Evolutionary conservation across 2,329 filamentous ascomycete genomes (phyloP), one percentile per base, ranked within the genome.

Genomic region (Pochonia chlamydosporia): DNA sequence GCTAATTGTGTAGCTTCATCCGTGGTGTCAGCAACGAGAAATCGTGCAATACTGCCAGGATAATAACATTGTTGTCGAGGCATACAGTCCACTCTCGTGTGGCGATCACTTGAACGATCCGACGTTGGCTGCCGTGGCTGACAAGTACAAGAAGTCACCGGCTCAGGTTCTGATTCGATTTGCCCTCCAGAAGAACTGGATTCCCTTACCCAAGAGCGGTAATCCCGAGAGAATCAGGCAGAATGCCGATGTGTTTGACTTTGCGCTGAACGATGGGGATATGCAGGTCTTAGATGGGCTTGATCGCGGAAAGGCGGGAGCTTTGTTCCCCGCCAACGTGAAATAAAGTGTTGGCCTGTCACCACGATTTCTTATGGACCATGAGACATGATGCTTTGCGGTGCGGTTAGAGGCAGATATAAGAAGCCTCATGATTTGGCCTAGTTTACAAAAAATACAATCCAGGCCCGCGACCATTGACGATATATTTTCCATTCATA

Each of bases 121-220:
- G 47, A 78, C 73, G 0, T 64, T 89, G 5, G 66, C 72, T 5
- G 62, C 61, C 1, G 66, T 88, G 25, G 78, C 80, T 3, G 62
- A 75, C 55, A 82, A 80, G 59, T 76, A 85, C 60, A 66, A 64
- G 33, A 84, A 79, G 59, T 74, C 75, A 8, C 74, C 81, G 1
- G 78, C 79, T 24, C 85, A 89, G 64, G 67, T 89, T 5, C 66
- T 90, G 52, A 71, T 90, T 16, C 74, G 85, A 50, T 90, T 84
- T 60, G 78, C 77, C 50, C 63, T 89, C 58, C 83, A 89, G 59
- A 88, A 87, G 67, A 75, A 71, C 9, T 86, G 81, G 78, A 74
- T 83, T 14, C 82, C 84, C 16, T 63, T 87, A 48, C 82, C 83
- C 18, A 87, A 87, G 70, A 85, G 81, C 49, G 78, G 79, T 45